Evolutionary conservation across 345 rosid genomes (phyloP), one percentile per base, ranked within the genome.

Genomic region (Trapa bicornis): DNA sequence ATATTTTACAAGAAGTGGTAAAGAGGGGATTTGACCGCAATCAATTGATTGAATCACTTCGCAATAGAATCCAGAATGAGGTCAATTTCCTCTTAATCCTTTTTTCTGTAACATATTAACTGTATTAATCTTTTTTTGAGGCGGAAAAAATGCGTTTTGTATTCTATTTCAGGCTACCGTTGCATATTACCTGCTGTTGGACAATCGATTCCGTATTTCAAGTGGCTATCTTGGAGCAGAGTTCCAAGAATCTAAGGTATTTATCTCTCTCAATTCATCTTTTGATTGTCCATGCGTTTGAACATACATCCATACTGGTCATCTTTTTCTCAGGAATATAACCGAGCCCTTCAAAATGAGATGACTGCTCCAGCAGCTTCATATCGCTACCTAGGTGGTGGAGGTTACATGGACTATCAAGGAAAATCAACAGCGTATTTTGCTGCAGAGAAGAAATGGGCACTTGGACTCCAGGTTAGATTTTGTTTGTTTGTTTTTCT

Each of bases 201-300:
- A 94, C 77, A 94, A 91, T 58, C 83, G 96, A 32, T 89, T 86
- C 76, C 93, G 96, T 64, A 91, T 82, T 73, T 82, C 93, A 73
- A 89, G 92, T 79, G 96, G 96, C 66, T 91, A 94, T 81, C 96
- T 91, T 67, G 97, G 93, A 80, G 93, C 93, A 41, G 96, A 94
- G 85, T 89, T 94, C 80, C 93, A 86, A 78, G 99, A 91, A 78
- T 81, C 92, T 37, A 79, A 84, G 90, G 99, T 94, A 72, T 4
- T 81, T 69, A 68, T 71, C 43, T 8, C 29, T 22, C 29, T 22
- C 29, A 22, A 22, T 22, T 22, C 60, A 54, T n/a, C n/a, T 54
- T 2, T 54, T 4, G 2, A 54, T 8, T 54, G 60, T 22, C 35
- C 6, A 4, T 54, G 33, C 7, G 0, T n/a, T n/a, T n/a, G 9